These are phyloP conservation scores for Naganishia antarctica DNA, from an alignment of 768 basidiomycete species.

Conservation along the genomic window DNA sequence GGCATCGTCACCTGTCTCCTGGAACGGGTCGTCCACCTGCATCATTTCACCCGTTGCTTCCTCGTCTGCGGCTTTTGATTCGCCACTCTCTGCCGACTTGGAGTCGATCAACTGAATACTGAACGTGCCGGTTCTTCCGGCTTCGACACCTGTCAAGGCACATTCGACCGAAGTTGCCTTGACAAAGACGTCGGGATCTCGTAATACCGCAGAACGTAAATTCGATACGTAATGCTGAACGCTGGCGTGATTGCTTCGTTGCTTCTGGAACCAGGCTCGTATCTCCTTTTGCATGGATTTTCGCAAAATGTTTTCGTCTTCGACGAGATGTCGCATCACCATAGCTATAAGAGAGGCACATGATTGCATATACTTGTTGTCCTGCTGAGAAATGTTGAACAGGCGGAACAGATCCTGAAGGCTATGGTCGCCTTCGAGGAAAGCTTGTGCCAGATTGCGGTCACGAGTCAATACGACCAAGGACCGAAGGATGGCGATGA, in stretches of 20 bases:
- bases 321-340: conserved; percentile 86
- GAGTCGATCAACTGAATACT: conserved; percentile 54
- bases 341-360: conserved; percentile 47
- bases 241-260: conserved; percentile 52
- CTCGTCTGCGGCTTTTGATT: neutral
- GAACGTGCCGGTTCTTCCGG: conserved; percentile 50
- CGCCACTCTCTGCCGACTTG: neutral
- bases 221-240: conserved; percentile 64
- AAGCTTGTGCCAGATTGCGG: conserved; percentile 59
- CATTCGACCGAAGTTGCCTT: conserved; percentile 67
- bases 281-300: conserved; percentile 76
- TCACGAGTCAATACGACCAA: conserved; percentile 80
- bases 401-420: conserved; percentile 19
- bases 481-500: conserved; percentile 73
- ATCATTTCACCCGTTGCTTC: conserved; percentile 28
- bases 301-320: conserved; percentile 64
- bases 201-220: conserved; percentile 71
- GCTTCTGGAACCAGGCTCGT: conserved; percentile 69
- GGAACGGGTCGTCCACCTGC: conserved; percentile 39
- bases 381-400: conserved; percentile 19
- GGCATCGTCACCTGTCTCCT: conserved; percentile 17
- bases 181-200: conserved; percentile 73
- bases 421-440: conserved; percentile 54
- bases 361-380: conserved; percentile 18
- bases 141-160: conserved; percentile 65